phyloP scores from a whole-genome alignment of 805 yeast species.

The Candida loeiensis region DNA sequence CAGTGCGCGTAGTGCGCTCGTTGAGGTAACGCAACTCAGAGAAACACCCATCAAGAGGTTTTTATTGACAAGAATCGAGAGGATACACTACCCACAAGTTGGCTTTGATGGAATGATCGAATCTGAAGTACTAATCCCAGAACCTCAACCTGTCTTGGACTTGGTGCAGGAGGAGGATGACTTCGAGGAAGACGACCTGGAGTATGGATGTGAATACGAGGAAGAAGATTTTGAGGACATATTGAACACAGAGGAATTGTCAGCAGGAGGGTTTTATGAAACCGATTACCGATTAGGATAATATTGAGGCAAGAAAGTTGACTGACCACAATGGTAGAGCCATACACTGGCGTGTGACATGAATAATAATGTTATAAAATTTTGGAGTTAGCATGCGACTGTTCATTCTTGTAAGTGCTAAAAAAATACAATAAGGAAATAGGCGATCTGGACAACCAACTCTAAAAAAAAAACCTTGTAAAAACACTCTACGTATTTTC shows the following conservation, averaged over 20 bases:
- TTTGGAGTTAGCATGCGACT: too few relatives aligned
- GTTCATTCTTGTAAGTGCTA: neutral
- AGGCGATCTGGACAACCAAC: slow-evolving; percentile 9
- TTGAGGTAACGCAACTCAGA: slow-evolving; percentile 16
- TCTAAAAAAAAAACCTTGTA: slow-evolving; percentile 4
- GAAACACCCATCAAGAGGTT: slow-evolving; percentile 24
- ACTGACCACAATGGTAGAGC: too few relatives aligned
- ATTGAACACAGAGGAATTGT: slow-evolving; percentile 2
- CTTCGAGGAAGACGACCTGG: slow-evolving; percentile 6
- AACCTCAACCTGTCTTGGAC: neutral
- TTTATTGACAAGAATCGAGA: slow-evolving; percentile 8
- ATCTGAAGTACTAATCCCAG: neutral
- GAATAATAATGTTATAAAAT: too few relatives aligned
- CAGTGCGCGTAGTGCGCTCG: slow-evolving; percentile 20
- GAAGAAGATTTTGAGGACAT: slow-evolving; percentile 7
- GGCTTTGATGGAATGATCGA: neutral
- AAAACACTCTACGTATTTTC: neutral
- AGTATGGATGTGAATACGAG: neutral
- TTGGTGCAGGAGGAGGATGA: slow-evolving; percentile 1
- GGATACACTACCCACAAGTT: slow-evolving; percentile 10
- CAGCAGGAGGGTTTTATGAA: neutral
- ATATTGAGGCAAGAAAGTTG: neutral
- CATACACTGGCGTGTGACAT: too few relatives aligned
- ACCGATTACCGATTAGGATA: slow-evolving; percentile 1
- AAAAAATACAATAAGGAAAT: too few relatives aligned